Base-by-base conservation (phyloP, 306 rosid species). In the Alnus rubra region DNA sequence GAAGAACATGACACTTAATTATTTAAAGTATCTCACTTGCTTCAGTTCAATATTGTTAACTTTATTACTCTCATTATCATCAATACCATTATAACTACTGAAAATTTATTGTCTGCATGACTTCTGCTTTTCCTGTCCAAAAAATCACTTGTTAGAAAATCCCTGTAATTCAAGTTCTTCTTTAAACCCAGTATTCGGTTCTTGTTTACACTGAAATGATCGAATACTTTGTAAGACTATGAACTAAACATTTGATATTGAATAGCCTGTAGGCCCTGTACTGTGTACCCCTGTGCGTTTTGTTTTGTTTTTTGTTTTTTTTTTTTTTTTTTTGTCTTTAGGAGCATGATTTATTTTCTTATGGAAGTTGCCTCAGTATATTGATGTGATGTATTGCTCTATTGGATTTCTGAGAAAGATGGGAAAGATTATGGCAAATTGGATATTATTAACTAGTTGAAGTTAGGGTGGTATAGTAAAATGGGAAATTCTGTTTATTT, bases 1-100 rank as follows among this genome's bases (percentile, higher is more conserved):
- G 73, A 90, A 76, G 73, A 85, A 90, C 88, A 82, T 92, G 90
- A 92, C 97, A 70, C 89, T 92, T 79, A 83, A 89, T 54, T 4
- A 71, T 79, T 78, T 92, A 50, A 87, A 75, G 94, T 92, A 87
- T 74, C 52, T 78, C 59, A 11, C 80, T 76, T 53, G 48, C 69
- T 72, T 56, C 1, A 33, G 69, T 77, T 39, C 75, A 60, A 73
- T 54, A 37, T 55, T 35, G 33, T 42, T 45, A 62, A 31, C 9
- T 55, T 79, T 49, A 37, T 50, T 52, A 31, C 56, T 15, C 54
- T 51, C 59, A 60, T 10, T n/a, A 71, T 48, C n/a, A 1, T 79
- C 52, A 71, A 14, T 11, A 15, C 35, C 45, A 4, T 42, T 30
- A 2, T 37, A 67, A 67, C 71, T 31, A 9, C 28, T 67, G 69